Evolutionary conservation across 441 rosid genomes (phyloP).

Genomic region (Erodium moschatum): DNA sequence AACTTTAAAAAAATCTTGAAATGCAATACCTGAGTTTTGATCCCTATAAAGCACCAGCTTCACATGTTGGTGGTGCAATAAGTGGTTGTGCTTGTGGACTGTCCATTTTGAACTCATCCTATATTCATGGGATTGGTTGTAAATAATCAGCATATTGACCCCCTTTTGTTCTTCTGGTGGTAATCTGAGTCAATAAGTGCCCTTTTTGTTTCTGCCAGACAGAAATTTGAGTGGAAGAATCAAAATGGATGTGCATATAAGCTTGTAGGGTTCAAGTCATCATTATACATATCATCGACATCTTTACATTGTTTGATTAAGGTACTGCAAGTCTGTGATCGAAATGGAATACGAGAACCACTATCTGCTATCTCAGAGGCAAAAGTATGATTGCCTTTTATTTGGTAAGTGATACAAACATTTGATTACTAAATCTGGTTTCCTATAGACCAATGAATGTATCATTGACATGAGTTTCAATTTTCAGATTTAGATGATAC

Average conservation of each 20-base stretch:
- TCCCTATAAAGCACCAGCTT: too few species aligned
- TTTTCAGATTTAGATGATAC: constrained; percentile 79
- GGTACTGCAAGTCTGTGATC: constrained; percentile 22
- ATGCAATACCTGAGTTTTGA: too few species aligned
- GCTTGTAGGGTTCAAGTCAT: constrained; percentile 19
- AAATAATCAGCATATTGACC: constrained; percentile 20
- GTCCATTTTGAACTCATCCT: too few species aligned
- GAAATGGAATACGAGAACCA: constrained; percentile 41
- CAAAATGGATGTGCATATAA: constrained; percentile 21
- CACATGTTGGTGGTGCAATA: too few species aligned
- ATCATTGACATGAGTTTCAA: constrained; percentile 4
- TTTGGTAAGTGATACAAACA: constrained; percentile 42
- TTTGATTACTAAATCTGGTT: neutral
- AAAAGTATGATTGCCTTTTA: constrained; percentile 69
- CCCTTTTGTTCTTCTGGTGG: constrained; percentile 24
- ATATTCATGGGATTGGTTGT: constrained; percentile 13
- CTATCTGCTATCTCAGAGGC: constrained; percentile 18
- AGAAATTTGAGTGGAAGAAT: constrained; percentile 21
- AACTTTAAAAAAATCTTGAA: too few species aligned
- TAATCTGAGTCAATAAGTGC: constrained; percentile 19
- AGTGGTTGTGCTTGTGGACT: too few species aligned
- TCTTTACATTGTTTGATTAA: constrained; percentile 26
- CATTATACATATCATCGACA: constrained; percentile 14
- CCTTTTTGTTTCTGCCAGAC: constrained; percentile 11
- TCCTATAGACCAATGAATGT: too few species aligned